A percentile compares a stretch with the other conserved stretches of the same genome.
Evolutionary conservation across 305 asterid genomes (phyloP).

Genomic region (Petunia hybrid): DNA sequence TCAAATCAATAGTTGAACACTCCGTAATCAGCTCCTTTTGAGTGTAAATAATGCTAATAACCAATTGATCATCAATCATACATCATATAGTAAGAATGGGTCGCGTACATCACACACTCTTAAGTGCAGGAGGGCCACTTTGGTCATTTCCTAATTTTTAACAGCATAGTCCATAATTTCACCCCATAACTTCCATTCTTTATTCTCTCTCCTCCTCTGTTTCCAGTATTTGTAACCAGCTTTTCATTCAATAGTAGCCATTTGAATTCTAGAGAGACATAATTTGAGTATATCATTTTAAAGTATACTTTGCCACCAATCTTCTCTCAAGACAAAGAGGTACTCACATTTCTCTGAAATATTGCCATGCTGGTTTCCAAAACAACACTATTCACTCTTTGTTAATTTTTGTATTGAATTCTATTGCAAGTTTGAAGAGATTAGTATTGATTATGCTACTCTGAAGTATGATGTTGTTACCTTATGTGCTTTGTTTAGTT

Average conservation of each 20-base stretch:
- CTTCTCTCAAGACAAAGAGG: conserved; percentile 27
- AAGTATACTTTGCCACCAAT: conserved; percentile 22
- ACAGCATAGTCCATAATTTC: neutral
- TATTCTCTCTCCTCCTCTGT: conserved; percentile 25
- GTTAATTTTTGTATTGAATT: conserved; percentile 23
- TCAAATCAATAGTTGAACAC: too few relatives aligned
- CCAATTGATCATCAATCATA: too few relatives aligned
- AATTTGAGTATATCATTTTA: conserved; percentile 2
- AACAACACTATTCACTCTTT: neutral
- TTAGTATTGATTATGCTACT: neutral
- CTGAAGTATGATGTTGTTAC: conserved; percentile 17
- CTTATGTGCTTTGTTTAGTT: conserved; percentile 33
- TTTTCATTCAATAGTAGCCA: conserved; percentile 12
- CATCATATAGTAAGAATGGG: too few relatives aligned
- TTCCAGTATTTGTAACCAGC: conserved; percentile 26
- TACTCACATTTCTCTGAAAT: conserved; percentile 10
- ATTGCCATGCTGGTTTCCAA: neutral
- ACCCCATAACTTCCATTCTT: neutral
- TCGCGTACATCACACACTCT: too few relatives aligned
- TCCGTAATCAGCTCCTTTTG: too few relatives aligned
- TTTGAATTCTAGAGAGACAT: conserved; percentile 30
- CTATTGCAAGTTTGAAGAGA: conserved; percentile 20
- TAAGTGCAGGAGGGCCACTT: neutral
- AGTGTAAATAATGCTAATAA: too few relatives aligned
- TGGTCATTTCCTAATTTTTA: neutral